These are phyloP conservation scores for Colletotrichum incanum DNA, from an alignment of 2,329 filamentous ascomycete genomes.

Conservation along the genomic window DNA sequence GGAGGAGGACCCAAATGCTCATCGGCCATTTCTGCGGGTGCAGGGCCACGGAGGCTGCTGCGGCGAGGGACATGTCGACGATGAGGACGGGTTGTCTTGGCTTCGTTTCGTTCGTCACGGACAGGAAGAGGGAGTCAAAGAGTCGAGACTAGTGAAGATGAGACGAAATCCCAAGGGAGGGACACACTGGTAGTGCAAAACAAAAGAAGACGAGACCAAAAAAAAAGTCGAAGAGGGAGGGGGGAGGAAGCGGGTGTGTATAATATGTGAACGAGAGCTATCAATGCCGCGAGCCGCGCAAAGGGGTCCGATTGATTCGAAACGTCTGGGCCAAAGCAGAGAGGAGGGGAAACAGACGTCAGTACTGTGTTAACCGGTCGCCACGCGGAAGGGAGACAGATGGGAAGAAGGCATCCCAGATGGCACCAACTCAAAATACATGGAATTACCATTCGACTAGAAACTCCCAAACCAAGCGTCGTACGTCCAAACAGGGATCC, in stretches of 20 bases:
- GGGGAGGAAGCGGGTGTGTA: background rate
- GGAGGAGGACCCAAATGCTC: slow-evolving; percentile 43
- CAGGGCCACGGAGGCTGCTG: slow-evolving; percentile 10
- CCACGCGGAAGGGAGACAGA: too few relatives aligned
- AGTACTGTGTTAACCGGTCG: too few relatives aligned
- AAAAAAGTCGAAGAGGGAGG: background rate
- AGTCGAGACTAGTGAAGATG: background rate
- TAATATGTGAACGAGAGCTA: background rate
- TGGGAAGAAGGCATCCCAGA: too few relatives aligned
- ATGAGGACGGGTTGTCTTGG: background rate
- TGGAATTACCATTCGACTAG: too few relatives aligned
- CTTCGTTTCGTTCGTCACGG: background rate
- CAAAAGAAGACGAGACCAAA: too few relatives aligned
- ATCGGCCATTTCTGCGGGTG: slow-evolving; percentile 44
- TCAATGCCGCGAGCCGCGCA: background rate
- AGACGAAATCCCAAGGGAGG: background rate
- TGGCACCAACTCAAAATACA: too few relatives aligned
- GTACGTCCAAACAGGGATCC: too few relatives aligned
- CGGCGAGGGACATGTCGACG: slow-evolving; percentile 10
- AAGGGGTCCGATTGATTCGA: background rate
- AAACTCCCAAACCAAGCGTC: too few relatives aligned
- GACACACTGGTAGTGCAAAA: background rate
- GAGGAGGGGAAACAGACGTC: background rate
- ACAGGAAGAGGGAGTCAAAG: background rate
- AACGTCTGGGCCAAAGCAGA: background rate